phyloP scores from a whole-genome alignment of 441 rosid species.

The Gossypium davidsonii region DNA sequence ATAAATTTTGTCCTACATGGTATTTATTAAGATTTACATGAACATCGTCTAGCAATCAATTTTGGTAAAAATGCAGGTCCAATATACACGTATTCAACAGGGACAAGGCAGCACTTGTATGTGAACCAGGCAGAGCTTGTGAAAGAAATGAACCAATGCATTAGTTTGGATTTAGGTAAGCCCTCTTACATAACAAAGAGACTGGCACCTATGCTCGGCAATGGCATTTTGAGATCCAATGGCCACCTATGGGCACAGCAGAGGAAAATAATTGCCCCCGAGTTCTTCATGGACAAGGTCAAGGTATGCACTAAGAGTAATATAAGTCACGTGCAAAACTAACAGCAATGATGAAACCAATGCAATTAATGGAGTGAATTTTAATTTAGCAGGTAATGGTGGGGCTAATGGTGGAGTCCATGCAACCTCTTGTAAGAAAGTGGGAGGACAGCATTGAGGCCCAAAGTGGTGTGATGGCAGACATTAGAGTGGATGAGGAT shows the following conservation, averaged over 20 bases:
- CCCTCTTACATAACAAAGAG: conserved; percentile 60
- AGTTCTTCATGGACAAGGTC: conserved; percentile 67
- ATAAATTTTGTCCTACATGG: not conserved
- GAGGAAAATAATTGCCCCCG: conserved; percentile 67
- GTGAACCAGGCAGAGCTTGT: conserved; percentile 60
- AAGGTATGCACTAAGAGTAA: conserved; percentile 27
- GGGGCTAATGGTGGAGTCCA: conserved; percentile 63
- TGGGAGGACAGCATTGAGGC: conserved; percentile 49
- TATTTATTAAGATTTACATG: not conserved
- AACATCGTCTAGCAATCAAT: not conserved
- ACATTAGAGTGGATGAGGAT: conserved; percentile 58
- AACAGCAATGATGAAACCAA: not conserved
- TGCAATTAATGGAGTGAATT: not conserved
- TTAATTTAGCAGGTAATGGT: conserved; percentile 51
- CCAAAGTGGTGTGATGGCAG: conserved; percentile 33
- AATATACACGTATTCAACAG: conserved; percentile 70
- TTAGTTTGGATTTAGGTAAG: conserved; percentile 57
- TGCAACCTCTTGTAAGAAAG: conserved; percentile 39
- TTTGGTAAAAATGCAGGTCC: conserved; percentile 31
- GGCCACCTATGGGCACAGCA: conserved; percentile 67
- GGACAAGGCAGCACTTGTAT: conserved; percentile 59
- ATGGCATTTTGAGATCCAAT: conserved; percentile 68
- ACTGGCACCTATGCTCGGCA: conserved; percentile 60
- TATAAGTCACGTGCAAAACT: not conserved
- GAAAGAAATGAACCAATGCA: conserved; percentile 61